Base-by-base conservation (phyloP, 495 filamentous ascomycete genomes). In the Collariella sp. region DNA sequence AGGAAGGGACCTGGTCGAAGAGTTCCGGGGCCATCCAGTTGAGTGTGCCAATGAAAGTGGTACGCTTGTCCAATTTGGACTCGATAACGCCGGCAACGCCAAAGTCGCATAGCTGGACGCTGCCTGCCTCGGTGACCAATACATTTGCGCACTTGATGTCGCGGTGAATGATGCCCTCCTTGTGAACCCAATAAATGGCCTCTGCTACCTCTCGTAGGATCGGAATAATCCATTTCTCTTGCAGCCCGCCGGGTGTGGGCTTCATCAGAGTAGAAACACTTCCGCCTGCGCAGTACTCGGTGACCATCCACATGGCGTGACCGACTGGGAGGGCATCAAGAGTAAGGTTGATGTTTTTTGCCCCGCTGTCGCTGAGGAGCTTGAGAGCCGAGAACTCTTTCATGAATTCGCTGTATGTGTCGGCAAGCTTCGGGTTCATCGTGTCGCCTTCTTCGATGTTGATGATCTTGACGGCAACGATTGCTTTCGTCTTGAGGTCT, bases 11-110 rank as follows among this genome's bases (percentile, higher is more conserved):
- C 3, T 72, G 69, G 10, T 76, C 75, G 54, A 88, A 84, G 54
- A 94, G 79, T 65, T 98, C 93, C 0, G 89, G 93, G 1, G 93
- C 87, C 91, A 97, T 96, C 89, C 91, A 98, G 70, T 96, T 83
- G 15, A 88, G 88, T 6, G 93, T 97, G 10, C 93, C 93, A 41
- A 98, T 87, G 67, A 96, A 89, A 0, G 93, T 98, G 3, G 85
- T 86, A 24, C 93, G 76, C 68, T 96, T 98, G 61, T 93, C 86
- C 39, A 82, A 64, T 53, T 86, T 87, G 11, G 81, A 87, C 59
- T 95, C 88, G 38, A 96, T 76, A 51, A 94, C 77, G 44, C 88
- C 91, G 19, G 91, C 87, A 49, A 98, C 89, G 52, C 93, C 93
- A 67, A 97, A 98, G 64, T 98, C 93, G 65, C 93, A 96, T 22